Evolutionary conservation across 768 basidiomycete genomes (phyloP), one percentile per base, ranked within the genome.

Genomic region (Pleurotus djamor): DNA sequence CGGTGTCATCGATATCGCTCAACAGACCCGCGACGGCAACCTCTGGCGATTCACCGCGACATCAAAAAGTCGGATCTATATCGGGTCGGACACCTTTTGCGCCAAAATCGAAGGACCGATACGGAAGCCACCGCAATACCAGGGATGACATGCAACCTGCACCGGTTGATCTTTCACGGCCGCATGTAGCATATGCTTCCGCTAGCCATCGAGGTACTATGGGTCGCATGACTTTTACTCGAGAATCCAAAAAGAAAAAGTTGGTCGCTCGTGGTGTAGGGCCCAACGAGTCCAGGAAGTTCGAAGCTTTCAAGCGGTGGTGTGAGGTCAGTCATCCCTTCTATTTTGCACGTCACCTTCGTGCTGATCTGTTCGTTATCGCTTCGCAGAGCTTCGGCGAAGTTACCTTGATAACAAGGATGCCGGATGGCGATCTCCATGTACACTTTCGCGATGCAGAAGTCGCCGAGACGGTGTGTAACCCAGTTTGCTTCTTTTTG

Each of bases 371-470:
- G 56, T 33, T 52, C 66, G 34, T 28, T 3, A 61, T 35, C 45
- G n/a, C 21, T 38, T n/a, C 52, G 43, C 60, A 90, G 89, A 83
- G 78, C 63, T 92, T 92, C 71, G 91, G 91, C 44, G 89, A 90
- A 72, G 71, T 92, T 9, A 85, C 82, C 63, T 84, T 86, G 62
- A 90, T 92, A 67, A 81, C 77, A 38, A 78, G 89, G 52, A 83
- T 88, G 79, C 86, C 86, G 52, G 91, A 90, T 62, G 88, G 87
- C 47, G 90, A 92, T 70, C 72, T 92, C n/a, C 85, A 90, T 65
- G 79, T 92, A 51, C 84, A 87, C 65, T 92, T 91, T 66, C 80
- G 83, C 49, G 84, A 82, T 56, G 79, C 86, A 52, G 90, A 92
- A 59, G 90, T 92, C 8, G 91, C 91, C 17, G 91, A 92, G 62